Evolutionary conservation across 2,329 filamentous ascomycete genomes (phyloP), one percentile per base, ranked within the genome.

Genomic region (Aspergillus transmontanensis): DNA sequence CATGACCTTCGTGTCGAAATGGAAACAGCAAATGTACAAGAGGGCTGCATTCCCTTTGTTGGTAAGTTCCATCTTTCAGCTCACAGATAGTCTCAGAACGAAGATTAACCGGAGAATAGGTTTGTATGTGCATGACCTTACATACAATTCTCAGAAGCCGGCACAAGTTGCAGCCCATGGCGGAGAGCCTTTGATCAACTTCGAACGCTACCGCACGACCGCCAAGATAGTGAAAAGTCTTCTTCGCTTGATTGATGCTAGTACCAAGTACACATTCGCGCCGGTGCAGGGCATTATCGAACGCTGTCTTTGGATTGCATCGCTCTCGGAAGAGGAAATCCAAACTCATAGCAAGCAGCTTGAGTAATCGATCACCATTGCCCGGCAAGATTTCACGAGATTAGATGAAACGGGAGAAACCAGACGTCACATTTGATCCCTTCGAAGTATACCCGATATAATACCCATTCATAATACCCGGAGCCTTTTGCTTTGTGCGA

Each of bases 131-230:
- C 87, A 88, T 66, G 87, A 90, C 71, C 79, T 90, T 60, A 89
- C 87, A 56, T 89, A 88, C 77, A 90, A 89, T 72, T 84, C 87
- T 0, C 87, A 89, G 74, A 89, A 89, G 70, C 87, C 87, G 0
- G 82, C 86, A 1, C 84, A 86, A 66, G 81, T 89, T 50, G 78
- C 81, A 14, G 80, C 77, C 16, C 77, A 69, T 16, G 73, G 75
- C 6, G 78, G 81, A 28, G 86, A 88, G 69, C 79, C 84, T n/a
- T 78, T 90, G 59, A 82, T 90, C 61, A 90, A 90, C 71, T 90
- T 89, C 66, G 87, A 90, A 75, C 82, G 87, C 58, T 87, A 89
- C 70, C 86, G 88, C 65, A 89, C 86, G n/a, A 83, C 86, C 10
- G 87, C 87, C 28, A 81, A 82, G 21, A 89, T 90, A 61, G 86